Percentiles rank a stretch among this genome's conserved stretches.
phyloP scores from a whole-genome alignment of 352 stramenopile genomes.

The Pythium sukuiense region DNA sequence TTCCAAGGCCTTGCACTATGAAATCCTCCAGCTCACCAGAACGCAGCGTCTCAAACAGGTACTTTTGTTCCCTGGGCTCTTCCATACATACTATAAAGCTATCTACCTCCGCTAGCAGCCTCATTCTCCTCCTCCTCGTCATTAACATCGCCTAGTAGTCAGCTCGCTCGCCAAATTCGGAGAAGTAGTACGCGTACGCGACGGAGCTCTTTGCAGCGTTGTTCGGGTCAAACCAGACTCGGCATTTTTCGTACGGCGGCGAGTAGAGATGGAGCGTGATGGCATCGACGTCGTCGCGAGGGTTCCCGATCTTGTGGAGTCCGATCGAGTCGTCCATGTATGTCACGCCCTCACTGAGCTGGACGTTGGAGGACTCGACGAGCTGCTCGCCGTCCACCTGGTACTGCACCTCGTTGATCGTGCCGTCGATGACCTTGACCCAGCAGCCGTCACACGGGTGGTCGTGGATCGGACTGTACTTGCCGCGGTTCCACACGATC shows the following conservation, averaged over 20 bases:
- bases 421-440: constrained; percentile 86
- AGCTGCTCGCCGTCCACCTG: constrained; percentile 39
- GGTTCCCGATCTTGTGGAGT: constrained; percentile 92
- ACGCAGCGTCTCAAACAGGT: not conserved
- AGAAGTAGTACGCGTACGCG: constrained; percentile 74
- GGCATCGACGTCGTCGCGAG: constrained; percentile 60
- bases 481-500: constrained; percentile 90
- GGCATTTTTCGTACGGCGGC: constrained; percentile 91
- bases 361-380: constrained; percentile 59
- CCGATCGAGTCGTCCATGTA: constrained; percentile 92
- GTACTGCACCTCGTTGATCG: constrained; percentile 91
- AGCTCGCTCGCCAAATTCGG: constrained; percentile 62
- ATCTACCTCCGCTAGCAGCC: not conserved
- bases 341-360: constrained; percentile 66
- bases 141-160: constrained; percentile 29
- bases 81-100: constrained; percentile 8
- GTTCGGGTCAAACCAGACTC: constrained; percentile 73
- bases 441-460: constrained; percentile 93
- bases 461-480: constrained; percentile 92
- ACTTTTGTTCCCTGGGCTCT: not conserved
- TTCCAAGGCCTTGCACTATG: constrained; percentile 58
- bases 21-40: not conserved
- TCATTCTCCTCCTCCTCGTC: not conserved
- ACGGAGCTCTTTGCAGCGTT: constrained; percentile 57
- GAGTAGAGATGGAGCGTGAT: constrained; percentile 93